A percentile compares a stretch with the other conserved stretches of the same genome.
Conservation (phyloP, 768 basidiomycete genomes). For the Collybia sordida region DNA sequence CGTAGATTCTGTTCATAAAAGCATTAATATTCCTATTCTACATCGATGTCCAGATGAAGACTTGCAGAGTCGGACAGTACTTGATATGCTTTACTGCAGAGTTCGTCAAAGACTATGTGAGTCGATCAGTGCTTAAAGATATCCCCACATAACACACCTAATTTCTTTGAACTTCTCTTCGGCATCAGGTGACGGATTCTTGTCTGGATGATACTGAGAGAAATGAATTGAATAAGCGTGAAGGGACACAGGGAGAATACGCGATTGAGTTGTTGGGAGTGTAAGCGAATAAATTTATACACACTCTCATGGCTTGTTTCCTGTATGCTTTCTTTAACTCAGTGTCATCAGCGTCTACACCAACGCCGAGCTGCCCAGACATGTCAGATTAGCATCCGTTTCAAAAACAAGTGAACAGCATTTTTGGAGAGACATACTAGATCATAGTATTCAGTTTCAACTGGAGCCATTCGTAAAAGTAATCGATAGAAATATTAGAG, state of each 20-base stretch:
- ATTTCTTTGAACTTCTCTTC: conserved; percentile 98
- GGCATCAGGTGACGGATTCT: conserved; percentile 90
- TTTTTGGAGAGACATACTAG: conserved; percentile 45
- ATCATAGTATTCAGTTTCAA: conserved; percentile 90
- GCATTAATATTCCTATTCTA: not conserved
- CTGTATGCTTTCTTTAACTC: conserved; percentile 94
- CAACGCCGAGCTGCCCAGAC: conserved; percentile 60
- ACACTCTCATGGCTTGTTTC: conserved; percentile 89
- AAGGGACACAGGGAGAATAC: not conserved
- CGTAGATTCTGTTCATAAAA: conserved; percentile 62
- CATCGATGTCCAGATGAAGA: conserved; percentile 10
- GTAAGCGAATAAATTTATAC: conserved; percentile 15
- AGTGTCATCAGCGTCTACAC: conserved; percentile 72
- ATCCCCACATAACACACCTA: conserved; percentile 48
- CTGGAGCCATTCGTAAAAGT: conserved; percentile 63
- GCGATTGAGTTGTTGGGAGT: not conserved
- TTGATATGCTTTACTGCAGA: conserved; percentile 87
- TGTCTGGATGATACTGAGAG: conserved; percentile 88
- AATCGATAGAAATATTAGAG: conserved; percentile 10
- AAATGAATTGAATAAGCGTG: not conserved
- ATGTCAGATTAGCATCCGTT: conserved; percentile 2
- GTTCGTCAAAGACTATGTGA: not conserved
- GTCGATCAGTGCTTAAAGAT: not conserved
- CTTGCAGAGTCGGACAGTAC: conserved; percentile 82
- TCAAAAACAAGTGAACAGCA: not conserved